phyloP scores from a whole-genome alignment of 2,329 filamentous ascomycete species.

The Fonsecaea pedrosoi region DNA sequence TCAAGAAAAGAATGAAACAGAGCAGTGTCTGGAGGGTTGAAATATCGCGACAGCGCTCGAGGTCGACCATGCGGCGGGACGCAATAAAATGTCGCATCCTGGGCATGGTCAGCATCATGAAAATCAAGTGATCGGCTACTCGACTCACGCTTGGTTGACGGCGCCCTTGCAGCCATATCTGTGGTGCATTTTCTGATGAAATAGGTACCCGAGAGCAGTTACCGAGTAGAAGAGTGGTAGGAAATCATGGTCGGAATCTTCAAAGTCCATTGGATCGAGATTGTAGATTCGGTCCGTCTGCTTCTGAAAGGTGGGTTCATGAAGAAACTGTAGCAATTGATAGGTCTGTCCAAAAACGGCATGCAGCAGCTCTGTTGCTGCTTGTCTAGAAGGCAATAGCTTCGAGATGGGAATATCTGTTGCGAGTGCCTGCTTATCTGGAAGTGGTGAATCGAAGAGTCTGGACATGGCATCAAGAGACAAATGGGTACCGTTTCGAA shows the following conservation, averaged over 20 bases:
- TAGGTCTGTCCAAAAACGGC: slow-evolving; percentile 31
- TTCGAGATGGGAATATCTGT: slow-evolving; percentile 18
- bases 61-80: slow-evolving; percentile 32
- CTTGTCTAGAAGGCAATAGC: slow-evolving; percentile 29
- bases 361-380: slow-evolving; percentile 24
- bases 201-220: slow-evolving; percentile 34
- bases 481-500: neutral
- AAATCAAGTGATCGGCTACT: neutral
- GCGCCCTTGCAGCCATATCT: slow-evolving; percentile 30
- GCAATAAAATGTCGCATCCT: slow-evolving; percentile 34
- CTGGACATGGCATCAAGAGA: slow-evolving; percentile 24
- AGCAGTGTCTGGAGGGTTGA: slow-evolving; percentile 29
- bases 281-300: slow-evolving; percentile 33
- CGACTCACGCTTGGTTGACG: slow-evolving; percentile 33
- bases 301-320: slow-evolving; percentile 29
- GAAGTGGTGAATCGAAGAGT: slow-evolving; percentile 34
- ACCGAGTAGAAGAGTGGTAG: slow-evolving; percentile 32
- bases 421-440: slow-evolving; percentile 25
- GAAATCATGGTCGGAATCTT: slow-evolving; percentile 33
- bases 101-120: neutral
- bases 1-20: slow-evolving; percentile 31
- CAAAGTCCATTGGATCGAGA: slow-evolving; percentile 29
- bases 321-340: slow-evolving; percentile 31
- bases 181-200: slow-evolving; percentile 25
- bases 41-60: slow-evolving; percentile 28